Evolutionary conservation across 2,329 filamentous ascomycete species (phyloP).

Genomic region (Aureobasidium sp.): DNA sequence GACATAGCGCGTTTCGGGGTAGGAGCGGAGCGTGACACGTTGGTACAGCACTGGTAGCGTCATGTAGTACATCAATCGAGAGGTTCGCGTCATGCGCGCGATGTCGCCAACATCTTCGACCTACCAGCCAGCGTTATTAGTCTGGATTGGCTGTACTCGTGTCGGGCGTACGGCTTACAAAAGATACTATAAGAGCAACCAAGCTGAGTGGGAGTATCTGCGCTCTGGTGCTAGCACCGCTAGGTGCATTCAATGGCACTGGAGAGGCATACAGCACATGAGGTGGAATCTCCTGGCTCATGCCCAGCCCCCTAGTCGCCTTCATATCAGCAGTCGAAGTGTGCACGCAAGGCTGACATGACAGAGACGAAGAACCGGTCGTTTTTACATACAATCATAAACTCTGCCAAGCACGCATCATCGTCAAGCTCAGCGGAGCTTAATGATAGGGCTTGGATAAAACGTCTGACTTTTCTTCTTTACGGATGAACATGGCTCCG

Average conservation of each 20-base stretch:
- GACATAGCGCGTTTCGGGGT: slow-evolving; percentile 50
- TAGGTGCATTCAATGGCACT: not conserved
- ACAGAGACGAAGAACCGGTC: not conserved
- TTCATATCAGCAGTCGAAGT: not conserved
- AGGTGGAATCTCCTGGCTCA: slow-evolving; percentile 9
- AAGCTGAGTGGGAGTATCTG: slow-evolving; percentile 48
- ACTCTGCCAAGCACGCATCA: slow-evolving; percentile 4
- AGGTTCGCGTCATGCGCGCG: slow-evolving; percentile 51
- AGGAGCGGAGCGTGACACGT: slow-evolving; percentile 48
- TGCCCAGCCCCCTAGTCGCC: not conserved
- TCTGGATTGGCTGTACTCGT: not conserved
- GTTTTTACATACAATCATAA: slow-evolving; percentile 6
- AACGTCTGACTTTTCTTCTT: not conserved
- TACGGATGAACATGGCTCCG: not conserved
- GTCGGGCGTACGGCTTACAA: slow-evolving; percentile 33
- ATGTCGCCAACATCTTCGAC: slow-evolving; percentile 52
- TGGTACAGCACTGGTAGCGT: slow-evolving; percentile 53
- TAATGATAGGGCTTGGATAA: not conserved
- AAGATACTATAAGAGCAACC: slow-evolving; percentile 48
- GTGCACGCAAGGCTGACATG: not conserved
- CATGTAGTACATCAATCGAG: slow-evolving; percentile 57
- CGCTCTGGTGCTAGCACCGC: not conserved
- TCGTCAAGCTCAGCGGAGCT: not conserved
- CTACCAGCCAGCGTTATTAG: slow-evolving; percentile 26
- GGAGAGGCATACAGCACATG: slow-evolving; percentile 10